Base-by-base conservation (phyloP, 495 filamentous ascomycete species). In the Elasticomyces elasticus region DNA sequence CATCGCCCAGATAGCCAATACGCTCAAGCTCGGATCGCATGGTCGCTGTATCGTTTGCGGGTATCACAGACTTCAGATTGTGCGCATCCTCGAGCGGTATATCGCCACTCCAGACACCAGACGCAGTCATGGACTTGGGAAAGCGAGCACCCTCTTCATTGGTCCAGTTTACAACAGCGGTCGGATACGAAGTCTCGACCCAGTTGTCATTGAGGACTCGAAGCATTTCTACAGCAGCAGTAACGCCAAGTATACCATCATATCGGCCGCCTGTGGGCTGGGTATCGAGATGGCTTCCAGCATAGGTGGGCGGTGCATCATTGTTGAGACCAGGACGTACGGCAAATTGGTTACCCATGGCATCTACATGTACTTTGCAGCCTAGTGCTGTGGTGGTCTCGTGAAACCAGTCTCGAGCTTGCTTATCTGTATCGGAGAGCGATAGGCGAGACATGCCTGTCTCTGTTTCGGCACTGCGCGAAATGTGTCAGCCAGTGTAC, bases 141-240 rank as follows among this genome's bases (percentile, higher is more conserved):
- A 89, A 92, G 9, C 87, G 76, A 0, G 85, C 86, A 1, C 86
- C 87, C 65, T 89, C 86, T 64, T 90, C 87, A 59, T 89, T 90
- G 0, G 86, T 90, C 87, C 86, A 92, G 58, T 87, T 87, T 0
- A 89, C 77, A 9, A 86, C 78, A 7, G 84, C 84, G 10, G 89
- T 71, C 22, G 80, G 80, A 56, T 79, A 86, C 41, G 83, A 77
- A 0, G 85, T 88, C 63, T 83, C 76, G n/a, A 83, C 70, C 7
- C 77, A 70, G 64, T 82, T 71, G 13, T 90, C 86, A n/a, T 79
- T 71, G 57, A 92, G 72, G 6, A 78, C 76, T 54, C 73, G 78
- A 23, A 92, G 67, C 59, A 82, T 79, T 66, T 89, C 86, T 5
- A 92, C 72, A 1, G 82, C 87, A 0, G 86, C 79, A 9, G 78